These are phyloP conservation scores for Hymenoscyphus scutula DNA, from an alignment of 2,329 filamentous ascomycete species.

Conservation along the genomic window DNA sequence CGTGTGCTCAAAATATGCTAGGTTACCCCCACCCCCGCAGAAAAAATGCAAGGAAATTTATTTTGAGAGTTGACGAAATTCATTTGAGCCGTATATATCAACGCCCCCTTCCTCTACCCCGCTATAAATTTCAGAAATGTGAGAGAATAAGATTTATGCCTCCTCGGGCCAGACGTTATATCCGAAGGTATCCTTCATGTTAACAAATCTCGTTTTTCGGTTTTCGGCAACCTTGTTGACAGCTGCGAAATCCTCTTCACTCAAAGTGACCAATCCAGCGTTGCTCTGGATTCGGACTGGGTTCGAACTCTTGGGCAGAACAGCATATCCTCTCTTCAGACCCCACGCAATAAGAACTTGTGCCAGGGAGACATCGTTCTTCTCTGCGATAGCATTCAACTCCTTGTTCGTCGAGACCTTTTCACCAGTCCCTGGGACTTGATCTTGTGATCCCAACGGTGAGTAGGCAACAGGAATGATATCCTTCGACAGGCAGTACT, in stretches of 20 bases:
- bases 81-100: background rate
- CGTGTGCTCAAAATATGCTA: too few relatives aligned
- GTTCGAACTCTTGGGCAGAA: constrained; percentile 72
- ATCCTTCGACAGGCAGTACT: constrained; percentile 64
- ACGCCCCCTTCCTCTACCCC: background rate
- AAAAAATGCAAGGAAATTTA: too few relatives aligned
- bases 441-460: constrained; percentile 62
- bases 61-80: too few relatives aligned
- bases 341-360: constrained; percentile 72
- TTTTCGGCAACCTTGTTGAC: constrained; percentile 61
- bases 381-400: constrained; percentile 62
- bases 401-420: constrained; percentile 60
- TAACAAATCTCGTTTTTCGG: constrained; percentile 69
- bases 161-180: constrained; percentile 69
- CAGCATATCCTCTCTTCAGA: constrained; percentile 64
- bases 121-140: background rate
- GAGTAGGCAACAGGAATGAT: constrained; percentile 73
- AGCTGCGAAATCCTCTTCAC: constrained; percentile 57
- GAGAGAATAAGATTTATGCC: constrained; percentile 16
- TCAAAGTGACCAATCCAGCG: constrained; percentile 62
- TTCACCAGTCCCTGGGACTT: constrained; percentile 65
- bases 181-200: constrained; percentile 80
- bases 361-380: constrained; percentile 58
- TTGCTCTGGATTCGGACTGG: constrained; percentile 68
- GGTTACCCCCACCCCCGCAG: too few relatives aligned